Conservation (phyloP, 1,284 basidiomycete species). For the Pascua guehoae region DNA sequence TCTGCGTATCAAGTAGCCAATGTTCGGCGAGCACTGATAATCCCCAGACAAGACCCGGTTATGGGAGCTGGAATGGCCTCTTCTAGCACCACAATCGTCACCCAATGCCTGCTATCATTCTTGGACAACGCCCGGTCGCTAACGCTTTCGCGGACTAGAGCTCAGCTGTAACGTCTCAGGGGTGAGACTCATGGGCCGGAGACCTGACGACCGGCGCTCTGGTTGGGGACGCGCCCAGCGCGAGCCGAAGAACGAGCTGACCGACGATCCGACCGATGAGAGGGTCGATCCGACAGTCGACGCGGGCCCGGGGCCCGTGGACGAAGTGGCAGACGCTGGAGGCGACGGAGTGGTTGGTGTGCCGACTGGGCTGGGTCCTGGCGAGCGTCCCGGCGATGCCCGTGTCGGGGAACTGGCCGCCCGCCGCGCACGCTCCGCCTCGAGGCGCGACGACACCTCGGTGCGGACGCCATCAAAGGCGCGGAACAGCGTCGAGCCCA, state of each 20-base stretch:
- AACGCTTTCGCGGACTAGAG: too few species aligned
- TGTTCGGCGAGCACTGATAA: too few species aligned
- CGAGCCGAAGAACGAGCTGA: slow-evolving; percentile 4
- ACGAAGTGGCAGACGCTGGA: background rate
- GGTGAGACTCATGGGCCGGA: slow-evolving; percentile 4
- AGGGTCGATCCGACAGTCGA: background rate
- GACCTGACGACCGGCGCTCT: slow-evolving; percentile 2
- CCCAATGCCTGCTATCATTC: too few species aligned
- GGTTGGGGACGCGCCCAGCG: background rate
- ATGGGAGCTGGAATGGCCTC: too few species aligned
- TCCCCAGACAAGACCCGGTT: too few species aligned
- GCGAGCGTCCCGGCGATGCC: background rate
- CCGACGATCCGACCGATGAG: background rate
- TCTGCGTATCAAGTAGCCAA: too few species aligned
- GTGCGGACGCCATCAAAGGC: slow-evolving; percentile 76
- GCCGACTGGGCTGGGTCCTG: background rate
- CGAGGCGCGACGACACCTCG: slow-evolving; percentile 38
- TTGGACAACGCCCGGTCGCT: too few species aligned
- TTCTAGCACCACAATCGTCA: too few species aligned
- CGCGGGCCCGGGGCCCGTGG: background rate
- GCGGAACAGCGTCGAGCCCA: slow-evolving; percentile 78
- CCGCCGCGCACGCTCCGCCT: slow-evolving; percentile 20
- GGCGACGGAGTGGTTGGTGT: background rate
- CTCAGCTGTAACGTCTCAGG: too few species aligned
- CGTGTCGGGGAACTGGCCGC: slow-evolving; percentile 1